A percentile compares a stretch with the other conserved stretches of the same genome.
These are phyloP conservation scores for Phaeotremella fagi DNA, from an alignment of 768 basidiomycete species.

Conservation along the genomic window DNA sequence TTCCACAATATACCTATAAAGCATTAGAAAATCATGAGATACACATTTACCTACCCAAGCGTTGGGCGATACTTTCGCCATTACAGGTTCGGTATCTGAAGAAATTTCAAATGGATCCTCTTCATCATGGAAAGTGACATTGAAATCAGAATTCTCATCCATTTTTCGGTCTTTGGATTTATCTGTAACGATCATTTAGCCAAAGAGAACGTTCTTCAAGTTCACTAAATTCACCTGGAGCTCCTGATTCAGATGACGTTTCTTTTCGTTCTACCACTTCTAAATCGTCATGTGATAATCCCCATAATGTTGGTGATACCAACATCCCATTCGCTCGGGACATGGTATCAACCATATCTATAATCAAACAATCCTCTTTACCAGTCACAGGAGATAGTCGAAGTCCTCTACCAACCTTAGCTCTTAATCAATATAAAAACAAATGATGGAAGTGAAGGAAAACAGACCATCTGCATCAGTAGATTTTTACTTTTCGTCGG, in stretches of 20 bases:
- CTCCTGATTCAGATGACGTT: too few species aligned
- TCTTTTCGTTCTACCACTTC: constrained; percentile 53
- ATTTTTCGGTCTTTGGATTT: constrained; percentile 55
- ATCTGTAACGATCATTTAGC: too few species aligned
- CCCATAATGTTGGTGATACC: constrained; percentile 76
- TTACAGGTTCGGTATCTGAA: neutral
- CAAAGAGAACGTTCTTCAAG: too few species aligned
- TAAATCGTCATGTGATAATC: constrained; percentile 60
- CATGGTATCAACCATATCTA: constrained; percentile 82
- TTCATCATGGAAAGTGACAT: constrained; percentile 49
- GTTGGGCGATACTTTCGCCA: constrained; percentile 15
- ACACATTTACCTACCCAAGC: constrained; percentile 37
- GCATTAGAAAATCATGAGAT: neutral
- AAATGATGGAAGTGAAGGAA: neutral
- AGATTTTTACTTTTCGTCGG: constrained; percentile 85
- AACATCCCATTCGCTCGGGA: constrained; percentile 66
- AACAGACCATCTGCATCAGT: constrained; percentile 81
- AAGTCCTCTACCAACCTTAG: constrained; percentile 86
- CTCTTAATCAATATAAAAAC: too few species aligned
- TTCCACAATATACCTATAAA: constrained; percentile 38
- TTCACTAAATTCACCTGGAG: too few species aligned
- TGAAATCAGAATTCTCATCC: neutral
- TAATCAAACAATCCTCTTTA: constrained; percentile 77
- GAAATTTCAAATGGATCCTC: constrained; percentile 35
- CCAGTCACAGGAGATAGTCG: constrained; percentile 72